These are phyloP conservation scores for Heracleum sosnowskyi DNA, from an alignment of 129 eudicot species.

Conservation along the genomic window DNA sequence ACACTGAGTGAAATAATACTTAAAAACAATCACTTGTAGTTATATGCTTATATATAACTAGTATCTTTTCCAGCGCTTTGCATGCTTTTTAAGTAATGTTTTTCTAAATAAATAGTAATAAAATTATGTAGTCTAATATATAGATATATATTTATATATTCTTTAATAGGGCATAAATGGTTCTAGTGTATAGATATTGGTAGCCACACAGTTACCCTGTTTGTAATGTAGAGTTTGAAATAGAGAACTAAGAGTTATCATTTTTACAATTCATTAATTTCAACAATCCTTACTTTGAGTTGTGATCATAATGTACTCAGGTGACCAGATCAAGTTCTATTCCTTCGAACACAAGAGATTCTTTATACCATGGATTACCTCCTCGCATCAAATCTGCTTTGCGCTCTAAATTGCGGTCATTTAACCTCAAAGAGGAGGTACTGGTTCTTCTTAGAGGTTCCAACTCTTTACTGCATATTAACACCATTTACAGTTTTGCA, in stretches of 20 bases:
- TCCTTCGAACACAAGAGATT: conserved; percentile 87
- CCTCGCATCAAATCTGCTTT: conserved; percentile 69
- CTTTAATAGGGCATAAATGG: background rate
- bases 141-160: too few relatives aligned
- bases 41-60: too few relatives aligned
- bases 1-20: background rate
- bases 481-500: background rate
- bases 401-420: conserved; percentile 64
- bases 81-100: background rate
- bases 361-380: conserved; percentile 91
- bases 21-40: background rate
- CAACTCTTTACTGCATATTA: background rate
- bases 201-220: background rate
- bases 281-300: background rate
- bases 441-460: background rate
- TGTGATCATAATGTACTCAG: conserved; percentile 23
- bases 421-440: conserved; percentile 81
- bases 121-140: too few relatives aligned
- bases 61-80: background rate
- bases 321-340: conserved; percentile 85
- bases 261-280: background rate
- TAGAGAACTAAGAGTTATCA: background rate
- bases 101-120: too few relatives aligned
- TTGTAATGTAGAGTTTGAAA: background rate
- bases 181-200: background rate